phyloP scores from a whole-genome alignment of 768 basidiomycete species.

The Termitomyces sp. region DNA sequence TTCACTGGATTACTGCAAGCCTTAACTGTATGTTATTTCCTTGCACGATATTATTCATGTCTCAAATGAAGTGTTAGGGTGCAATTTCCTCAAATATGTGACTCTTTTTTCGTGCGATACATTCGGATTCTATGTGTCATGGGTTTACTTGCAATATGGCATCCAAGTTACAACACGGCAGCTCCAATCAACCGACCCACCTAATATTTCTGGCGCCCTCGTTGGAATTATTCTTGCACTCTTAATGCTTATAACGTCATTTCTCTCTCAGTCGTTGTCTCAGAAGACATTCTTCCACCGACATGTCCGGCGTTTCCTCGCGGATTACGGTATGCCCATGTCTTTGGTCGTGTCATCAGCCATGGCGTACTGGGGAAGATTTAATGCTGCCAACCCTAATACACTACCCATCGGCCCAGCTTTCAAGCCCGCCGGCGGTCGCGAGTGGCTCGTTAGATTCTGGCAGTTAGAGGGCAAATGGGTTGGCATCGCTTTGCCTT shows the following conservation, averaged over 20 bases:
- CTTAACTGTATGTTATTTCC: conserved; percentile 54
- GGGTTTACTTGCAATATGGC: conserved; percentile 88
- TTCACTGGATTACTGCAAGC: conserved; percentile 79
- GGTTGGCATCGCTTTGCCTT: conserved; percentile 87
- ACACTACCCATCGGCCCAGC: conserved; percentile 69
- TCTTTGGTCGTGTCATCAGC: conserved; percentile 72
- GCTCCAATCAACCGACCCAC: conserved; percentile 34
- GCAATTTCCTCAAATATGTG: conserved; percentile 82
- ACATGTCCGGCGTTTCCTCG: conserved; percentile 68
- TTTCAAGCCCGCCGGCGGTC: conserved; percentile 66
- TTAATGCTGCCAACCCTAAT: conserved; percentile 53
- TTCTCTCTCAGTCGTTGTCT: conserved; percentile 68
- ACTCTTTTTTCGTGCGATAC: conserved; percentile 90
- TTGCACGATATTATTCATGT: background rate
- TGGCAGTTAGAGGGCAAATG: conserved; percentile 88
- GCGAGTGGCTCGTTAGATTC: conserved; percentile 83
- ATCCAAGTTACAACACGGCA: conserved; percentile 81
- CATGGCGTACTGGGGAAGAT: conserved; percentile 85
- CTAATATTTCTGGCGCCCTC: conserved; percentile 43
- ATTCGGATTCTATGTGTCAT: conserved; percentile 90
- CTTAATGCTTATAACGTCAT: conserved; percentile 71
- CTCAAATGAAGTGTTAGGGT: conserved; percentile 41
- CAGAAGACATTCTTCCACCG: conserved; percentile 66
- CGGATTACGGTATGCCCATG: conserved; percentile 91
- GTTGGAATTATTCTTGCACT: conserved; percentile 73